Evolutionary conservation across 495 filamentous ascomycete genomes (phyloP).

Genomic region (Aspergillus kassunensis): DNA sequence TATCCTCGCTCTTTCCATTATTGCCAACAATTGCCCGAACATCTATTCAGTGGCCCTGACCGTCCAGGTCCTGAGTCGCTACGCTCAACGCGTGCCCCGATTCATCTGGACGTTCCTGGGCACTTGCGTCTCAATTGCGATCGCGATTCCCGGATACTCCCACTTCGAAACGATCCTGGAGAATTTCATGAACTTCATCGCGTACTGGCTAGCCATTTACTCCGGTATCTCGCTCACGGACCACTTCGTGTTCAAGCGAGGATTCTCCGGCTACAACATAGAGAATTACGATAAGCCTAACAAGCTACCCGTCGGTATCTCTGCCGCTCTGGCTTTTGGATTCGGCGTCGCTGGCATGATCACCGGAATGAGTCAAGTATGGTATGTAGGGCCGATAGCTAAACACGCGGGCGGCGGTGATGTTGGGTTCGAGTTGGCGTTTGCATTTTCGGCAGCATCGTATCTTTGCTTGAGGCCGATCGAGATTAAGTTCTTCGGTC

Average conservation of each 20-base stretch:
- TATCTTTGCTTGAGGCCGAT: slow-evolving; percentile 35
- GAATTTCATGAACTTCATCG: slow-evolving; percentile 77
- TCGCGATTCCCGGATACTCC: slow-evolving; percentile 73
- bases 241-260: slow-evolving; percentile 72
- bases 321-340: slow-evolving; percentile 62
- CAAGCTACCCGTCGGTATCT: slow-evolving; percentile 66
- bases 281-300: slow-evolving; percentile 56
- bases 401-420: slow-evolving; percentile 68
- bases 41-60: slow-evolving; percentile 78
- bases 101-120: slow-evolving; percentile 72
- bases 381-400: slow-evolving; percentile 72
- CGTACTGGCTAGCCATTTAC: slow-evolving; percentile 85
- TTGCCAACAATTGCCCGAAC: slow-evolving; percentile 86
- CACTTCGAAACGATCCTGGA: slow-evolving; percentile 68
- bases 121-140: slow-evolving; percentile 66
- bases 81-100: slow-evolving; percentile 65
- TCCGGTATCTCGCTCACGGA: slow-evolving; percentile 66
- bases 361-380: slow-evolving; percentile 72
- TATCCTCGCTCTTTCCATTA: slow-evolving; percentile 71
- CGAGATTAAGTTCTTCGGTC: slow-evolving; percentile 34
- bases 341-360: slow-evolving; percentile 70
- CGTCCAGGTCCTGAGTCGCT: slow-evolving; percentile 64
- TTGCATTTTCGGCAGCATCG: slow-evolving; percentile 31
- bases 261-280: slow-evolving; percentile 57
- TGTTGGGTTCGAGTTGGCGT: slow-evolving; percentile 68